phyloP scores from a whole-genome alignment of 257 asterid species.

The Datura wrightii region DNA sequence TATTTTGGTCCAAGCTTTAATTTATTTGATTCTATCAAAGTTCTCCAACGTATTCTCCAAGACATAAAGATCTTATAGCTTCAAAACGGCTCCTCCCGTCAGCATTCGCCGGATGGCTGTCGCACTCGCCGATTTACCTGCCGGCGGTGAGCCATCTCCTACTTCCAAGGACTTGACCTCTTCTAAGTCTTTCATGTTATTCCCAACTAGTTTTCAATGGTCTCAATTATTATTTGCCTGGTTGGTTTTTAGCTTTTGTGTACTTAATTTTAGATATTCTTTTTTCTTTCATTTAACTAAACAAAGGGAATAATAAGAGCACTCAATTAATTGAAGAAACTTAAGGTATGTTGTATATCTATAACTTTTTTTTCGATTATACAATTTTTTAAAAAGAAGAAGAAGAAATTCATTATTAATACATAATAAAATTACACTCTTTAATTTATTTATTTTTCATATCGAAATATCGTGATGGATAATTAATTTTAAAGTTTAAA shows the following conservation, averaged over 20 bases:
- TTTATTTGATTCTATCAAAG: slow-evolving; percentile 62
- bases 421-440: no score
- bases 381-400: no score
- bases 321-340: no score
- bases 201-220: not conserved
- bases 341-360: no score
- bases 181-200: slow-evolving; percentile 24
- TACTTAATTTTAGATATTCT: not conserved
- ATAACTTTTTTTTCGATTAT: no score
- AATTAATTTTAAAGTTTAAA: no score
- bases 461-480: no score
- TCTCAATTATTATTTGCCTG: not conserved
- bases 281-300: no score
- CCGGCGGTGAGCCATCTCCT: slow-evolving; percentile 59
- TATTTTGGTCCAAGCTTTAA: slow-evolving; percentile 65
- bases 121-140: slow-evolving; percentile 63
- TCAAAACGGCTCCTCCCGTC: slow-evolving; percentile 60
- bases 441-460: no score
- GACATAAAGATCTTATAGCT: slow-evolving; percentile 55
- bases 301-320: no score
- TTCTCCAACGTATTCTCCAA: slow-evolving; percentile 75
- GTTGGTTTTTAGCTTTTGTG: not conserved
- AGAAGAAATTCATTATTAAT: no score
- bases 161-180: slow-evolving; percentile 35
- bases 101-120: slow-evolving; percentile 85